Evolutionary conservation across 2,329 filamentous ascomycete species (phyloP), one percentile per base, ranked within the genome.

Genomic region (Verticillium nubilum): DNA sequence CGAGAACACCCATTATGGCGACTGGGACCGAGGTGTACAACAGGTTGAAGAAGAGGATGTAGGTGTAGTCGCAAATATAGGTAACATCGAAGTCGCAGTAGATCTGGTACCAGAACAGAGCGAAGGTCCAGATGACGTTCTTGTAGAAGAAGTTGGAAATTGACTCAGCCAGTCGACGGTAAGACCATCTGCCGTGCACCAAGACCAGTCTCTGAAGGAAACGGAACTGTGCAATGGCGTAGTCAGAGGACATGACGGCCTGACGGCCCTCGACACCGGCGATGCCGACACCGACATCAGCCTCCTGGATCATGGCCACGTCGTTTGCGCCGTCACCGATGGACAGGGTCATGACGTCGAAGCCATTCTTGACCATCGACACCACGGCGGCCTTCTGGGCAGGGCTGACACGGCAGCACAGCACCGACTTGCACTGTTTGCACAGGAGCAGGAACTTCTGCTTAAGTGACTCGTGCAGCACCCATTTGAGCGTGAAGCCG

Each of bases 141-240:
- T 99, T 99, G 86, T 98, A 99, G 81, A 99, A 99, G 82, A 99
- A 99, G 74, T 99, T 99, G 73, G 92, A 92, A 69, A 96, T 97
- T 54, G 89, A 91, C 78, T 99, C 95, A 29, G 89, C 92, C 72
- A 99, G 79, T 67, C 95, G 87, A 58, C 94, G 86, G 77, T 99
- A 99, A n/a, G 92, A 97, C 91, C 93, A 97, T 60, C 93, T 86
- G 60, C 93, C 93, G 71, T 97, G 93, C 4, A 97, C 92, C 23
- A 97, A 83, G 29, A 97, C 84, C 62, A 97, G 80, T 58, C 93
- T 82, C 67, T 92, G 88, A 57, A 97, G 80, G 77, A 91, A 97
- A 47, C 92, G 85, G 79, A 97, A 97, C 74, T 97, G 93, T 1
- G 91, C 93, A 70, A 97, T 96, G 57, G 92, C 92, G 71, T 96